A percentile compares a stretch with the other conserved stretches of the same genome.
These are phyloP conservation scores for Aeschynomene evenia DNA, from an alignment of 306 rosid genomes.

Conservation along the genomic window DNA sequence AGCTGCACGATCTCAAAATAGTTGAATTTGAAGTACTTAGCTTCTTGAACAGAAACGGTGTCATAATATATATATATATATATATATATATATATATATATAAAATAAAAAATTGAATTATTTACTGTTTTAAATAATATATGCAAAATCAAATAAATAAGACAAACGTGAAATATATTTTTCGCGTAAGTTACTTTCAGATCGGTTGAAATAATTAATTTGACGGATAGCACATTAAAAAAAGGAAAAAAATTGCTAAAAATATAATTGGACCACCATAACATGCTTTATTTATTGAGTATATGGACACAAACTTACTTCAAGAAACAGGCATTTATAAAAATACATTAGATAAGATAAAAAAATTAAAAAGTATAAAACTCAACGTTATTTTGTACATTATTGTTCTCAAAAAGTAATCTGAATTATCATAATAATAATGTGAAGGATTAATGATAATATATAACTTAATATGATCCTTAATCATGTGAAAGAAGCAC, in stretches of 20 bases:
- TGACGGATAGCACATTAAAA: not conserved
- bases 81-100: too few relatives aligned
- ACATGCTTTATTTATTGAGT: not conserved
- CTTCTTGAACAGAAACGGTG: not conserved
- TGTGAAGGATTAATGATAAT: not conserved
- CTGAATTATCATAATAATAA: slow-evolving; percentile 7
- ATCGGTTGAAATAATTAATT: slow-evolving; percentile 1
- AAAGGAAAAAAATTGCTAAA: not conserved
- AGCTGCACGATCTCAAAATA: slow-evolving; percentile 8
- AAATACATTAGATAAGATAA: not conserved
- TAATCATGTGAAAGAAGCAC: slow-evolving; percentile 29
- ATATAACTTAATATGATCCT: not conserved
- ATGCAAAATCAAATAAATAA: slow-evolving; percentile 3
- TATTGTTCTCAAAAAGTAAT: not conserved
- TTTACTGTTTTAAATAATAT: not conserved
- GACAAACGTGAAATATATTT: slow-evolving; percentile 15
- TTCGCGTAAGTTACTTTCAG: not conserved
- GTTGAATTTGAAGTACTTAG: too few relatives aligned
- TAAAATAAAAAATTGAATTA: too few relatives aligned
- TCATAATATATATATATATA: too few relatives aligned
- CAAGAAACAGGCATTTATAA: not conserved
- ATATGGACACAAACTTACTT: not conserved
- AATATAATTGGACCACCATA: slow-evolving; percentile 14
- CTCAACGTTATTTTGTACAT: not conserved
- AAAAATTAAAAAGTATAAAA: too few relatives aligned